These are phyloP conservation scores for Biscogniauxia mediterranea DNA, from an alignment of 2,329 filamentous ascomycete genomes.

Conservation along the genomic window DNA sequence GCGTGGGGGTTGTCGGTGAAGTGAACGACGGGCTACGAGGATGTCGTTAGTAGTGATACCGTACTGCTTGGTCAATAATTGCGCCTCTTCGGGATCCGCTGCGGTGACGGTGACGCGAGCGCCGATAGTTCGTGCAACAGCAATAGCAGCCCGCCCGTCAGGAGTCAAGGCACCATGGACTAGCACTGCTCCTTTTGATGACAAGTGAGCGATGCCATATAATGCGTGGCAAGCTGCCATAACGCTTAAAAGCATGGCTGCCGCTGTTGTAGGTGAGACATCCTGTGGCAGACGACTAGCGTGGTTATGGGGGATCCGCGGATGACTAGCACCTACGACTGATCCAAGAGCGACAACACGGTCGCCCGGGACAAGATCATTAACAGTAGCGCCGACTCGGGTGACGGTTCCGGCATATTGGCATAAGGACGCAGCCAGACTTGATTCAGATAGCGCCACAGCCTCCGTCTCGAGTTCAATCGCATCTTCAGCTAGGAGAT, in stretches of 20 bases:
- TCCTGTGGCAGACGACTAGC: background rate
- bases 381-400: conserved; percentile 5
- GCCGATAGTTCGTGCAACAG: conserved; percentile 8
- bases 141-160: conserved; percentile 8
- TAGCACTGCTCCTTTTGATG: background rate
- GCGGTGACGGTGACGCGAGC: conserved; percentile 7
- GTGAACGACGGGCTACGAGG: background rate
- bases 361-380: conserved; percentile 1
- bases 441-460: background rate
- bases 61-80: background rate
- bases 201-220: background rate
- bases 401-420: conserved; percentile 11
- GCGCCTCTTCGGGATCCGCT: conserved; percentile 2
- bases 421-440: background rate
- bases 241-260: background rate
- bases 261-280: background rate
- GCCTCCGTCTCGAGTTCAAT: conserved; percentile 11
- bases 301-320: background rate
- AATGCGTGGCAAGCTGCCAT: conserved; percentile 10
- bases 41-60: conserved; percentile 2
- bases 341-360: conserved; percentile 2
- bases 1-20: background rate
- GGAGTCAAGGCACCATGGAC: conserved; percentile 13
- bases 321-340: background rate
- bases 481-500: conserved; percentile 1